Percentiles rank a stretch among this genome's conserved stretches.
Evolutionary conservation across 495 filamentous ascomycete genomes (phyloP).

Genomic region (Aspergillus leporis): DNA sequence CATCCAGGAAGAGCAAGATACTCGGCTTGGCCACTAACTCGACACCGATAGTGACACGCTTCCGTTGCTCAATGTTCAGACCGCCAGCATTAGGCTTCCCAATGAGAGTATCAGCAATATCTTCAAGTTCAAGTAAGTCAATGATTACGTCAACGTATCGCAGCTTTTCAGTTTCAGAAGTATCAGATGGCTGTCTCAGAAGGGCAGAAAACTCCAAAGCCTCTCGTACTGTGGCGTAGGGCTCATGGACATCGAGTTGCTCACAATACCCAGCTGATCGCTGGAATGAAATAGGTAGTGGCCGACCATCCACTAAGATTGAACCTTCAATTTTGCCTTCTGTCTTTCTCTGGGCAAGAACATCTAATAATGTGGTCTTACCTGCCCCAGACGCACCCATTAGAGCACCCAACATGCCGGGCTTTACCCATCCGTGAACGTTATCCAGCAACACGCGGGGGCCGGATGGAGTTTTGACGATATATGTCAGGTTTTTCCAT

Average conservation of each 20-base stretch:
- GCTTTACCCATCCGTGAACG: conserved; percentile 88
- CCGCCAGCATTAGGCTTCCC: conserved; percentile 49
- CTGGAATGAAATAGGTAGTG: conserved; percentile 77
- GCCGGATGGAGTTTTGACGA: conserved; percentile 42
- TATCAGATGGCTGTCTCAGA: conserved; percentile 52
- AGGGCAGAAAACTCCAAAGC: conserved; percentile 59
- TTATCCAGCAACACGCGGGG: conserved; percentile 63
- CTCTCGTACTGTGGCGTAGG: conserved; percentile 59
- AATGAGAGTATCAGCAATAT: conserved; percentile 54
- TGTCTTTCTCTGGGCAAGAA: conserved; percentile 65
- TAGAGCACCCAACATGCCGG: conserved; percentile 71
- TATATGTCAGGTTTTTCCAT: conserved; percentile 61
- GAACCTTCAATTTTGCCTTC: conserved; percentile 87
- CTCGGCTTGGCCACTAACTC: conserved; percentile 68
- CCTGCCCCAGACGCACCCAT: conserved; percentile 66
- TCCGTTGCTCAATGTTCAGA: conserved; percentile 59
- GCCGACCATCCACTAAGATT: conserved; percentile 79
- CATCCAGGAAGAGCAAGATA: conserved; percentile 72
- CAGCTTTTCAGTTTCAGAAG: conserved; percentile 55
- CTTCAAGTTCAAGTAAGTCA: conserved; percentile 56
- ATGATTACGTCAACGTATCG: conserved; percentile 60
- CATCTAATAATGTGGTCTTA: conserved; percentile 60
- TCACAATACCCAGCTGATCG: conserved; percentile 61
- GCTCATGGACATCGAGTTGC: conserved; percentile 61
- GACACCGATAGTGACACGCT: conserved; percentile 66